Evolutionary conservation across 768 basidiomycete genomes (phyloP), one percentile per base, ranked within the genome.

Genomic region (Hericium rajendrae): DNA sequence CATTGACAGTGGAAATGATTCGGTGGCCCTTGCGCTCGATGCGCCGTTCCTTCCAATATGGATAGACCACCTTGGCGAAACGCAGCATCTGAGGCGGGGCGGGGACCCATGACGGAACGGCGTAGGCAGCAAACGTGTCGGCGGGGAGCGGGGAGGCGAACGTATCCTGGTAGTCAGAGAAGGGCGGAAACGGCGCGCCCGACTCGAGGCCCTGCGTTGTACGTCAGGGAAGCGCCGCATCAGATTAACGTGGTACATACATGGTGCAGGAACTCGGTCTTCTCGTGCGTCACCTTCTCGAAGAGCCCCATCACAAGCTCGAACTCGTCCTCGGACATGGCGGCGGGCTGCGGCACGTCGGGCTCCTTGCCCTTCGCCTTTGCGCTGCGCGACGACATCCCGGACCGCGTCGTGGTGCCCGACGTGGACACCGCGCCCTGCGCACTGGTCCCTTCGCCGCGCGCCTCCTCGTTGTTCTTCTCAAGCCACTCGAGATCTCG

Each of bases 251-350:
- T 56, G 38, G 53, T 24, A 82, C 91, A 53, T 68, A 94, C 94
- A 65, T 90, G 84, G 68, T 97, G 93, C 5, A 98, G 77, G 69
- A 85, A 92, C 60, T 93, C 92, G 0, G 88, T 86, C 67, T 86
- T 88, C 65, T 93, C 89, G 62, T 94, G 90, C 0, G 94, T 91
- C 48, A 86, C 78, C 66, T 87, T 88, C 75, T 99, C 97, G 65
- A 95, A 86, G 51, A 98, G 69, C 20, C 91, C 91, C 93, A 97
- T 95, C 57, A 95, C 83, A 60, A 94, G 78, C 70, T 99, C 97
- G 60, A 98, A 95, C 64, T 93, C 87, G 64, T 97, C 92, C 66
- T 97, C 94, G 3, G 83, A 77, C 57, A 98, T 86, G 55, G 77
- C 71, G n/a, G 85, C 64, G 9, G 83, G 79, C 57, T 80, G 81